These are phyloP conservation scores for Tetraselmis chui DNA, from an alignment of 139 green algal genomes.

Conservation along the genomic window DNA sequence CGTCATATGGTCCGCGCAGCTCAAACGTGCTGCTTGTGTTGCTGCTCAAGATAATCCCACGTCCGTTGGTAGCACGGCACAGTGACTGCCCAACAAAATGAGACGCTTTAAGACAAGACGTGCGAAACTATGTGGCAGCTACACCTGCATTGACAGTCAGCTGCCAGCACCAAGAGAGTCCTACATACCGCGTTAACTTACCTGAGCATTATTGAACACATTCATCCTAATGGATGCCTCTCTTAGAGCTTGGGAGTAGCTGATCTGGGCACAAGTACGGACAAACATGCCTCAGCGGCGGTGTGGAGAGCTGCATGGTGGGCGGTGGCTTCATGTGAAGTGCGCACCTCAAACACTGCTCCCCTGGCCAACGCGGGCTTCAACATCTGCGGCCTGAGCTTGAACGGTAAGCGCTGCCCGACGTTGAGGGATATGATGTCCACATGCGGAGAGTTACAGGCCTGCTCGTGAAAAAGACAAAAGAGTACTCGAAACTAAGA, in stretches of 20 bases:
- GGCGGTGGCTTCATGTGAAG: not conserved
- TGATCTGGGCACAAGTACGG: no score
- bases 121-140: no score
- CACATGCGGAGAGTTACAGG: slow-evolving; percentile 44
- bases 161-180: no score
- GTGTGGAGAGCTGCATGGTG: no score
- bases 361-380: slow-evolving; percentile 41
- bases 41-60: slow-evolving; percentile 50
- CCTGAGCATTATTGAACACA: slow-evolving; percentile 45
- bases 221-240: slow-evolving; percentile 32
- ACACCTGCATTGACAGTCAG: no score
- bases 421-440: slow-evolving; percentile 60
- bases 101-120: not conserved
- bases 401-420: slow-evolving; percentile 28
- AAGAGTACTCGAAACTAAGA: no score
- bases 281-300: no score
- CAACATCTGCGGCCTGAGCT: slow-evolving; percentile 24
- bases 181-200: no score
- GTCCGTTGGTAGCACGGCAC: not conserved
- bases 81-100: not conserved
- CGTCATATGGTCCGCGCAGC: slow-evolving; percentile 49
- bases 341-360: slow-evolving; percentile 51
- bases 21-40: slow-evolving; percentile 40
- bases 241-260: slow-evolving; percentile 26
- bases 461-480: slow-evolving; percentile 27